These are phyloP conservation scores for Emmonsia crescens DNA, from an alignment of 2,329 filamentous ascomycete species.

Conservation along the genomic window DNA sequence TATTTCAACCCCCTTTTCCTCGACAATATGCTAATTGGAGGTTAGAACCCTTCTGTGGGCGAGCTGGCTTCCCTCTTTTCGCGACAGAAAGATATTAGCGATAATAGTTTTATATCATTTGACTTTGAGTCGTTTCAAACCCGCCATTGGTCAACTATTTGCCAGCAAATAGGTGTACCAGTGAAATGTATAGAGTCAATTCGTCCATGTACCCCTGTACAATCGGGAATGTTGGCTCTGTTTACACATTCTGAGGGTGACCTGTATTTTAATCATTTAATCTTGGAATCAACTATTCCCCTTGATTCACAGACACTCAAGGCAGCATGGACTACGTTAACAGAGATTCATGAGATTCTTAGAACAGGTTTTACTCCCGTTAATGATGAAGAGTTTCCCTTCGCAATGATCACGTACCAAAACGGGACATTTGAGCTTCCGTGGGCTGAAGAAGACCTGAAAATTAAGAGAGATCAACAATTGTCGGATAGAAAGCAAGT, in stretches of 20 bases:
- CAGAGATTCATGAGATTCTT: constrained; percentile 56
- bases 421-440: constrained; percentile 26
- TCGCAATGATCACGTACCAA: constrained; percentile 61
- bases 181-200: constrained; percentile 43
- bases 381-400: constrained; percentile 50
- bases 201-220: constrained; percentile 68
- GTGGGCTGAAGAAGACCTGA: constrained; percentile 20
- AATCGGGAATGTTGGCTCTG: constrained; percentile 67
- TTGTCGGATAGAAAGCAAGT: neutral
- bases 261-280: constrained; percentile 66
- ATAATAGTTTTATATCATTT: constrained; percentile 19
- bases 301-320: constrained; percentile 36
- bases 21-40: constrained; percentile 9
- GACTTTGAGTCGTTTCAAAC: constrained; percentile 44
- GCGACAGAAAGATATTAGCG: constrained; percentile 30
- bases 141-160: constrained; percentile 28
- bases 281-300: constrained; percentile 37
- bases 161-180: constrained; percentile 22
- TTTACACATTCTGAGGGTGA: constrained; percentile 56
- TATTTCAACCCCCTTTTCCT: neutral
- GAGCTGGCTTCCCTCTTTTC: constrained; percentile 25
- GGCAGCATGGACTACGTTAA: constrained; percentile 49
- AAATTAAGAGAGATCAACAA: neutral
- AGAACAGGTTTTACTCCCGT: constrained; percentile 61
- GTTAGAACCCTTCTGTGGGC: constrained; percentile 26